phyloP scores from a whole-genome alignment of 2,329 filamentous ascomycete species.

The Torrubiella hemipterigena region DNA sequence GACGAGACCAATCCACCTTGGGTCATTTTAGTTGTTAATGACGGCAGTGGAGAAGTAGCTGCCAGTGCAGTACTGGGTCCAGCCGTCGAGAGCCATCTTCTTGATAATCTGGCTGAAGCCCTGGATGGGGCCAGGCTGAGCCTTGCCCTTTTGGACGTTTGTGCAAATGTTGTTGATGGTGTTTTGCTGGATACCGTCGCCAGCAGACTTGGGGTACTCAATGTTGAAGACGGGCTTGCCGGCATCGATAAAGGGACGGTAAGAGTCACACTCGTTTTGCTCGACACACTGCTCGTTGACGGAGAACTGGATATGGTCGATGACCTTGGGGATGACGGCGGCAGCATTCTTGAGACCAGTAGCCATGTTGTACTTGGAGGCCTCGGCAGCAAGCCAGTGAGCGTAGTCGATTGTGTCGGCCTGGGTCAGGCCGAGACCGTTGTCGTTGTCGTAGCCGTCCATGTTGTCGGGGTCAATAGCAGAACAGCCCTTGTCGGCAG shows the following conservation, averaged over 20 bases:
- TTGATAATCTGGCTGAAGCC: constrained; percentile 54
- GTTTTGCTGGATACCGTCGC: too few relatives aligned
- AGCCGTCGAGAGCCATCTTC: constrained; percentile 49
- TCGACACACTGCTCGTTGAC: constrained; percentile 61
- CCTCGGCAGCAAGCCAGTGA: constrained; percentile 26
- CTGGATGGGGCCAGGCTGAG: too few relatives aligned
- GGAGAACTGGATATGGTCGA: constrained; percentile 46
- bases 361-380: constrained; percentile 40
- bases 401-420: too few relatives aligned
- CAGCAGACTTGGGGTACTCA: constrained; percentile 57
- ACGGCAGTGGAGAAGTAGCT: constrained; percentile 14
- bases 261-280: constrained; percentile 46
- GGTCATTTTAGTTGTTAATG: too few relatives aligned
- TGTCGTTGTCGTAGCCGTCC: constrained; percentile 53
- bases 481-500: constrained; percentile 49
- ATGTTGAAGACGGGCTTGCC: constrained; percentile 62
- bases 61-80: constrained; percentile 43
- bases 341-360: constrained; percentile 59
- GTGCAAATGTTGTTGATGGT: constrained; percentile 23
- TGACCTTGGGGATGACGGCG: constrained; percentile 37
- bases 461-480: constrained; percentile 62
- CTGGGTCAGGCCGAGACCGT: too few relatives aligned
- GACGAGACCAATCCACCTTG: too few relatives aligned
- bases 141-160: constrained; percentile 27
- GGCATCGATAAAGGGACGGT: constrained; percentile 42